Base-by-base conservation (phyloP, 768 basidiomycete species). In the Kwoniella europaea region DNA sequence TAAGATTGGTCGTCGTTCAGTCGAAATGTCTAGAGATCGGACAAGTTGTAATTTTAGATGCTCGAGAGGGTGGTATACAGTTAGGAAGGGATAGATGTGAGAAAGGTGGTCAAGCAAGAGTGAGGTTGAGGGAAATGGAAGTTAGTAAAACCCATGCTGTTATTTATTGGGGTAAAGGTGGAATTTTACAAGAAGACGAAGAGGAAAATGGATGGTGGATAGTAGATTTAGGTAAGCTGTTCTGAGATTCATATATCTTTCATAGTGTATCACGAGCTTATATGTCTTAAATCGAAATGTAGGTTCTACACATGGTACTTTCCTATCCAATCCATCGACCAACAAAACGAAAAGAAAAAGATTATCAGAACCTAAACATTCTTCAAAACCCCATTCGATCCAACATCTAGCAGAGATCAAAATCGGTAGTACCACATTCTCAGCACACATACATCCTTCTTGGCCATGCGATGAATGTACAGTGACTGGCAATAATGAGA, bases 251-350 rank as follows among this genome's bases (percentile, higher is more conserved):
- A 35, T 35, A 9, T 35, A 35, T 35, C 35, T 1, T 35, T 35
- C 35, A 35, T 35, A 9, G 35, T 50, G 12, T 50, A 50, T 50
- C 46, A 13, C 18, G 9, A 50, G 12, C 46, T 50, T 15, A 13
- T 15, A 50, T 50, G 46, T 50, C 46, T 50, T 15, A 15, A 15
- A 35, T 35, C 35, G 35, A 35, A 35, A 35, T 35, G 35, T 46
- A 82, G 82, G 82, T 5, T 83, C 82, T 5, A 82, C 81, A 15
- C 81, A 82, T 59, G 82, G 82, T 6, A 82, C 82, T 0, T 79
- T 80, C 61, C 22, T 74, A 3, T 43, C 62, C 3, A 63, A 58
- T 2, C n/a, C 63, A 4, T 27, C 35, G 12, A 55, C 44, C 50
- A 56, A 46, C 15, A 41, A 44, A 35, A 46, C 61, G 5, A 68